phyloP scores from a whole-genome alignment of 352 stramenopile genomes.

The Phytophthora rubi region DNA sequence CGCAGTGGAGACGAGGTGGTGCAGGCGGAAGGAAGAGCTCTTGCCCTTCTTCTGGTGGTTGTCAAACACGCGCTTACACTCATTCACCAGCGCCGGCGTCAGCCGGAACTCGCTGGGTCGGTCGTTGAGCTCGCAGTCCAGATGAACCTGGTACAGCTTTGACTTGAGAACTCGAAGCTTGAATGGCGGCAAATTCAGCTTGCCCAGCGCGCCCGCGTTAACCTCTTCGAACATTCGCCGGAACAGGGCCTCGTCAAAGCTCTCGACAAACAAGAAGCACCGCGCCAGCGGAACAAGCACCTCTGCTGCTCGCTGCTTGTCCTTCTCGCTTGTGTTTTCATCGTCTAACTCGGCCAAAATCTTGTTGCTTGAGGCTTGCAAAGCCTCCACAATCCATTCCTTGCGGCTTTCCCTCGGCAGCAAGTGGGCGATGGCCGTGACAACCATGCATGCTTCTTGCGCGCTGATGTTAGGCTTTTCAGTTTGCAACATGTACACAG shows the following conservation, averaged over 20 bases:
- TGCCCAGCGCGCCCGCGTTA: slow-evolving; percentile 49
- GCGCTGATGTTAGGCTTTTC: slow-evolving; percentile 39
- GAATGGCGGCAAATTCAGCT: slow-evolving; percentile 33
- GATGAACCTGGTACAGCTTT: slow-evolving; percentile 71
- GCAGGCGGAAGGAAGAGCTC: slow-evolving; percentile 61
- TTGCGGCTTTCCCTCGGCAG: slow-evolving; percentile 58
- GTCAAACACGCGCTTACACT: slow-evolving; percentile 58
- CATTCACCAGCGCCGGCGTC: slow-evolving; percentile 25
- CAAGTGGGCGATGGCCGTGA: slow-evolving; percentile 54
- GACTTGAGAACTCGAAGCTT: slow-evolving; percentile 48
- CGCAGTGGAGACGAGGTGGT: slow-evolving; percentile 61
- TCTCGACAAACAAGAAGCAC: slow-evolving; percentile 55
- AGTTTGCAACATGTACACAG: slow-evolving; percentile 43
- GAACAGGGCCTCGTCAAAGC: slow-evolving; percentile 67
- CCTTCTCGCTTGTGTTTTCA: slow-evolving; percentile 29
- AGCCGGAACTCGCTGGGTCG: slow-evolving; percentile 48
- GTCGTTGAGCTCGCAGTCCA: slow-evolving; percentile 55
- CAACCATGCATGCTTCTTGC: slow-evolving; percentile 57
- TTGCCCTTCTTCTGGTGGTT: slow-evolving; percentile 56
- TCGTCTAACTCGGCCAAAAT: slow-evolving; percentile 35
- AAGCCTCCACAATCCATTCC: slow-evolving; percentile 54
- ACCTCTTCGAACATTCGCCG: slow-evolving; percentile 49
- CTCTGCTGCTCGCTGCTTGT: slow-evolving; percentile 33
- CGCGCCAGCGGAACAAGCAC: slow-evolving; percentile 54
- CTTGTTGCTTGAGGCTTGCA: slow-evolving; percentile 48